Base-by-base conservation (phyloP, 1,139 yeast genomes). In the Geotrichum histeridarum region DNA sequence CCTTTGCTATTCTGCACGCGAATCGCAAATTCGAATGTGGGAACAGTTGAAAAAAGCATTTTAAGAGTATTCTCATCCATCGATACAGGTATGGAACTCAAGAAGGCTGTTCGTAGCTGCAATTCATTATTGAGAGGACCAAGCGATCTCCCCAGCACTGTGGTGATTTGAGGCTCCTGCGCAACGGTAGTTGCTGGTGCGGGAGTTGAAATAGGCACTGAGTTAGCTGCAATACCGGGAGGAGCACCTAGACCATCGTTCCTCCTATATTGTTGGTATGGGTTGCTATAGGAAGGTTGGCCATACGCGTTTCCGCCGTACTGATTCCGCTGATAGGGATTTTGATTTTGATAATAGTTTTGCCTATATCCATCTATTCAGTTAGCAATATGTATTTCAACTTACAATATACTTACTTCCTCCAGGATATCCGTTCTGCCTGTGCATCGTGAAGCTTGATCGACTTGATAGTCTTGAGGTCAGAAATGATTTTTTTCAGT, bases 91-190 rank as follows among this genome's bases (percentile, higher is more conserved):
- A 69, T 55, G 9, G 59, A 59, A 7, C 66, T 65, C 8, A 70
- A 51, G 54, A 61, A 69, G n/a, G 70, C 53, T 8, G 71, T 67
- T 33, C 67, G 60, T 33, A 64, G 58, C 54, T 66, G 68, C 44
- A 67, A 68, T 27, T 69, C 69, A 9, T 57, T 53, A 15, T 67
- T 57, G 57, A 61, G 57, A 12, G 63, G 61, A 43, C 59, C 59
- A 12, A 61, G 48, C 17, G 52, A 27, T n/a, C 47, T 37, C n/a
- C 50, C 51, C n/a, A 27, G 18, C 33, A 39, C 32, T 22, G 1
- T 93, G 90, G 17, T 14, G 31, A 36, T 36, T 37, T 37, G 51
- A 8, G 50, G 18, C 9, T 30, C 43, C 31, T 42, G 41, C 7
- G 18, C 11, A 41, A 7, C 32, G 32, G 42, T 11, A 15, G 35